Evolutionary conservation across 257 asterid genomes (phyloP).

Genomic region (Striga asiatica): DNA sequence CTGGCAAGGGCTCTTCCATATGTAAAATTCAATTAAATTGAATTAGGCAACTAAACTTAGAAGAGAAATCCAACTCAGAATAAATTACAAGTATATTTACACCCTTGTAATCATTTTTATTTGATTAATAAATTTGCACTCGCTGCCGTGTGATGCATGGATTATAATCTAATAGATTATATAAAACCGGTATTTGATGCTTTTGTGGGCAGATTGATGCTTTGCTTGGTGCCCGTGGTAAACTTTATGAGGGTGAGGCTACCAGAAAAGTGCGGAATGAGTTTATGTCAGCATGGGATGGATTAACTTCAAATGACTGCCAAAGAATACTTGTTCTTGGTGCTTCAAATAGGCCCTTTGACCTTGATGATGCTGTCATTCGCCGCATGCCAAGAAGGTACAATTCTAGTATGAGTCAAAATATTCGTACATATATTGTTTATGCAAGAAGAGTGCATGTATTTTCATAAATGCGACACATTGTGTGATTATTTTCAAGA

Average conservation of each 20-base stretch:
- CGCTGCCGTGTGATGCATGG: too few species aligned
- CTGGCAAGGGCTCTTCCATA: too few species aligned
- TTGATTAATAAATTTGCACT: too few species aligned
- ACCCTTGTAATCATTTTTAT: too few species aligned
- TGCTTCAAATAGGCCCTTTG: slow-evolving; percentile 76
- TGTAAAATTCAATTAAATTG: too few species aligned
- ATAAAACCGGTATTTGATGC: too few species aligned
- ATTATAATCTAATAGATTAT: too few species aligned
- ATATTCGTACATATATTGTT: not conserved
- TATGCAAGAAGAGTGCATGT: too few species aligned
- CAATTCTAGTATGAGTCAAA: not conserved
- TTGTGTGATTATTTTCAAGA: too few species aligned
- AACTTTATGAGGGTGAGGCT: slow-evolving; percentile 35
- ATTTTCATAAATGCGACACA: not conserved
- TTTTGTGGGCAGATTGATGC: slow-evolving; percentile 54
- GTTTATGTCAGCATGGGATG: slow-evolving; percentile 77
- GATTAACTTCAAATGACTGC: slow-evolving; percentile 56
- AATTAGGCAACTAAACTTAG: too few species aligned
- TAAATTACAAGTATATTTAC: too few species aligned
- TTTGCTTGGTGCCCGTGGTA: slow-evolving; percentile 72
- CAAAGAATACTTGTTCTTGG: slow-evolving; percentile 62
- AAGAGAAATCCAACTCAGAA: too few species aligned
- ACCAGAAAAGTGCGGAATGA: slow-evolving; percentile 58
- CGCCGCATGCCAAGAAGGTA: slow-evolving; percentile 73
- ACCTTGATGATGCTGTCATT: slow-evolving; percentile 70